These are phyloP conservation scores for Boletus vermiculosoides DNA, from an alignment of 768 basidiomycete species.

Conservation along the genomic window DNA sequence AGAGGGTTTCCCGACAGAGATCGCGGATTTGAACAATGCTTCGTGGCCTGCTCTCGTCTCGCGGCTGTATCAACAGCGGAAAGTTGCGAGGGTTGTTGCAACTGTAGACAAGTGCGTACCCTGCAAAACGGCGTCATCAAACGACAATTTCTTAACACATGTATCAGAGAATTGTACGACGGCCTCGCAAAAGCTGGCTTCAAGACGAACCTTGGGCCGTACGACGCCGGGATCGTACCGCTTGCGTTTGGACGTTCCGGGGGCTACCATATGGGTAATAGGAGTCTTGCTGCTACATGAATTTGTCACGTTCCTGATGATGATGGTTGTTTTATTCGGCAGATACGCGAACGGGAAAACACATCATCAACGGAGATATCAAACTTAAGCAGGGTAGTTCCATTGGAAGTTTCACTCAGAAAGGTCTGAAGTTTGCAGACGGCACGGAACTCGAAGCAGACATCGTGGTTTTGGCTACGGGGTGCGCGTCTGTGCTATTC, in stretches of 20 bases:
- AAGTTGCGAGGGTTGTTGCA: not conserved
- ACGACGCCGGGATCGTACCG: constrained; percentile 32
- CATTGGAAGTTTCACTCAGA: constrained; percentile 24
- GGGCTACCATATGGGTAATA: constrained; percentile 31
- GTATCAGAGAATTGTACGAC: constrained; percentile 30
- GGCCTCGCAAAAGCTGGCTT: constrained; percentile 34
- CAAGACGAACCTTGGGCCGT: constrained; percentile 28
- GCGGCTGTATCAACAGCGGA: constrained; percentile 4
- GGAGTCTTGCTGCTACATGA: not conserved
- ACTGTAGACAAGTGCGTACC: constrained; percentile 1
- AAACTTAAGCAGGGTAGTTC: constrained; percentile 41
- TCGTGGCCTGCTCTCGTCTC: constrained; percentile 4
- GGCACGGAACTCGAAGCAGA: constrained; percentile 23
- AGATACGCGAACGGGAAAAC: constrained; percentile 35
- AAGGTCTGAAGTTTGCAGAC: constrained; percentile 20
- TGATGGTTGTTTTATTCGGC: not conserved
- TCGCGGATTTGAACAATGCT: constrained; percentile 2
- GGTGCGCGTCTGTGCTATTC: not conserved
- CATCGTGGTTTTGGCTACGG: constrained; percentile 24
- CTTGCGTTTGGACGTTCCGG: constrained; percentile 28
- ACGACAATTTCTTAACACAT: not conserved
- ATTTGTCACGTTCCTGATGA: not conserved
- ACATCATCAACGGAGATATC: constrained; percentile 44
- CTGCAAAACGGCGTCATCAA: not conserved
- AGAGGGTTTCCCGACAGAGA: constrained; percentile 6